Conservation (phyloP, 495 filamentous ascomycete genomes). For the Neurospora discreta region DNA sequence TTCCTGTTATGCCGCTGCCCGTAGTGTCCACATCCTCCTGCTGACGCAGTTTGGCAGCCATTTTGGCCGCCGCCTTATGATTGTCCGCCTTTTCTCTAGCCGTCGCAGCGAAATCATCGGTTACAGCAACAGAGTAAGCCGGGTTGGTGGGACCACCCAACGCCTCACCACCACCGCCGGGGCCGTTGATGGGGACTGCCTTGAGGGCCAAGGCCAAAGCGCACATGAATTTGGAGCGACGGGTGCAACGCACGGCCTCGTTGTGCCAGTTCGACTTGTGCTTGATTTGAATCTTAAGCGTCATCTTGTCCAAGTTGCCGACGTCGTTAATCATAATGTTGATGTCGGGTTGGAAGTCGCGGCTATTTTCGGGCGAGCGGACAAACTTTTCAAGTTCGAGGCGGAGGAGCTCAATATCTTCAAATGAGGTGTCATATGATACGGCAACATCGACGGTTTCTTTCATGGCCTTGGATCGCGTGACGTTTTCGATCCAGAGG, state of each 20-base stretch:
- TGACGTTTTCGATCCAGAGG: conserved; percentile 87
- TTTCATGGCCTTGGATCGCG: conserved; percentile 81
- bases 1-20: conserved; percentile 1
- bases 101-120: conserved; percentile 48
- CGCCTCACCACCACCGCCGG: conserved; percentile 58
- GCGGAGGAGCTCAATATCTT: conserved; percentile 74
- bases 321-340: conserved; percentile 67
- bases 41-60: conserved; percentile 31
- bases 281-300: conserved; percentile 69
- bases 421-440: conserved; percentile 73
- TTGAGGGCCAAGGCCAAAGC: conserved; percentile 78
- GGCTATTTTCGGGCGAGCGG: conserved; percentile 69
- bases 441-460: conserved; percentile 72
- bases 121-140: conserved; percentile 59
- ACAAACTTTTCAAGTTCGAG: conserved; percentile 78
- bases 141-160: conserved; percentile 62
- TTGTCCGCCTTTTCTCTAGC: conserved; percentile 48
- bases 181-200: conserved; percentile 74
- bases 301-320: conserved; percentile 78
- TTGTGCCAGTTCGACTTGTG: conserved; percentile 98
- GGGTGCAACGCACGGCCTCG: conserved; percentile 67
- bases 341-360: conserved; percentile 85
- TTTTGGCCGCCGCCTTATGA: conserved; percentile 50
- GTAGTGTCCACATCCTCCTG: neutral
- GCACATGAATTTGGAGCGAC: conserved; percentile 94